Conservation (phyloP, 1,284 basidiomycete species). For the Ceratobasidium sp. region DNA sequence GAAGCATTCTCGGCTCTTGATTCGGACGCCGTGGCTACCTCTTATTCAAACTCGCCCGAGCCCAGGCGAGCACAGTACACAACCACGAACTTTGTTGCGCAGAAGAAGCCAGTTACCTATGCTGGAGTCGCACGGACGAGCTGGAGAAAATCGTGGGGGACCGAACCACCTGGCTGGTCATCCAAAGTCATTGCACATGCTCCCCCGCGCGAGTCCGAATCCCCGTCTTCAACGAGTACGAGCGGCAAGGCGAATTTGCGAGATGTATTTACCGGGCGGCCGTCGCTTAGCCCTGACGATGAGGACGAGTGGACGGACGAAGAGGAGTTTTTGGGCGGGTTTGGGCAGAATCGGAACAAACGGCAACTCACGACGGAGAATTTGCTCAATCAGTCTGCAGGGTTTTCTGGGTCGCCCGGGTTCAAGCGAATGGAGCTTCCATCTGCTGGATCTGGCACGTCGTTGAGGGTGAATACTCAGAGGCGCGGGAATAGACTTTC, state of each 20-base stretch:
- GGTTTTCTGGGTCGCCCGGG: conserved; percentile 30
- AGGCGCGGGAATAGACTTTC: conserved; percentile 43
- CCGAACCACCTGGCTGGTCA: conserved; percentile 84
- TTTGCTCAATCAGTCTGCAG: background rate
- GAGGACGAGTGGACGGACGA: conserved; percentile 71
- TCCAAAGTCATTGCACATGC: conserved; percentile 64
- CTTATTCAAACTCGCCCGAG: conserved; percentile 51
- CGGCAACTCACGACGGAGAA: background rate
- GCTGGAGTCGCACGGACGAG: conserved; percentile 65
- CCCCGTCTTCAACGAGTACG: conserved; percentile 59
- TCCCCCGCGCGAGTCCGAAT: conserved; percentile 74
- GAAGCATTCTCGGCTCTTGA: conserved; percentile 53
- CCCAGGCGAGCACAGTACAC: conserved; percentile 53
- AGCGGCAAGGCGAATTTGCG: conserved; percentile 63
- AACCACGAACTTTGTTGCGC: conserved; percentile 70
- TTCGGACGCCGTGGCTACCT: conserved; percentile 28
- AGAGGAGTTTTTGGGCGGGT: conserved; percentile 74
- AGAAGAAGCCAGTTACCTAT: conserved; percentile 65
- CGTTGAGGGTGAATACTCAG: conserved; percentile 43
- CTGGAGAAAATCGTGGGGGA: conserved; percentile 86
- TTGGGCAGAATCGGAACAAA: conserved; percentile 68
- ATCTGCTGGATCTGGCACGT: conserved; percentile 49
- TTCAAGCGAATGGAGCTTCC: conserved; percentile 42
- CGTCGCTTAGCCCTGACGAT: conserved; percentile 67
- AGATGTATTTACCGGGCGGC: conserved; percentile 78